These are phyloP conservation scores for Cercospora janseana DNA, from an alignment of 2,329 filamentous ascomycete species.

Conservation along the genomic window DNA sequence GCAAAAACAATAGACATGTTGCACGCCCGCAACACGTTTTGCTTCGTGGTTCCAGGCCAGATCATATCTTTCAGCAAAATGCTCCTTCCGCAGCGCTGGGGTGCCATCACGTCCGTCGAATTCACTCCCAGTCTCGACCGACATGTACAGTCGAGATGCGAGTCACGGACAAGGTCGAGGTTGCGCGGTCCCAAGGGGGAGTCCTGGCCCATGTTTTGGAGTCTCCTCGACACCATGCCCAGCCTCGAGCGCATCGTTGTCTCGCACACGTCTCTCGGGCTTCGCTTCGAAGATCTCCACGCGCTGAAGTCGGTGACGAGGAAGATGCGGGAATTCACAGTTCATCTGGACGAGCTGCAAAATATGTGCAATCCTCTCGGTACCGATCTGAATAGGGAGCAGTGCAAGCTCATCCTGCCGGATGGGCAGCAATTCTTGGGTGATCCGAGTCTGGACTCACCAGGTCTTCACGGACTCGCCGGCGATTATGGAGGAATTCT, in stretches of 20 bases:
- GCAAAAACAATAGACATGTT: constrained; percentile 2
- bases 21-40: background rate
- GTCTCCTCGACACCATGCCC: background rate
- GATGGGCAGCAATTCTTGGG: background rate
- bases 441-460: background rate
- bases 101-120: constrained; percentile 4
- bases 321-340: background rate
- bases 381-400: background rate
- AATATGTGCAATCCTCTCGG: background rate
- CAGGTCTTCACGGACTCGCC: background rate
- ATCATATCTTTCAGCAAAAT: background rate
- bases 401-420: background rate
- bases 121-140: background rate
- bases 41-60: background rate
- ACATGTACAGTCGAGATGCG: too few species aligned
- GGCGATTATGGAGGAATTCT: background rate
- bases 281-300: background rate
- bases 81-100: background rate
- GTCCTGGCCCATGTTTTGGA: background rate
- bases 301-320: background rate
- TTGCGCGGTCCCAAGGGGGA: too few species aligned
- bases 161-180: too few species aligned
- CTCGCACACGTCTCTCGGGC: background rate
- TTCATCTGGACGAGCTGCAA: background rate
- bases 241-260: background rate